These are phyloP conservation scores for Tephrocybe sp. DNA, from an alignment of 768 basidiomycete species.

Conservation along the genomic window DNA sequence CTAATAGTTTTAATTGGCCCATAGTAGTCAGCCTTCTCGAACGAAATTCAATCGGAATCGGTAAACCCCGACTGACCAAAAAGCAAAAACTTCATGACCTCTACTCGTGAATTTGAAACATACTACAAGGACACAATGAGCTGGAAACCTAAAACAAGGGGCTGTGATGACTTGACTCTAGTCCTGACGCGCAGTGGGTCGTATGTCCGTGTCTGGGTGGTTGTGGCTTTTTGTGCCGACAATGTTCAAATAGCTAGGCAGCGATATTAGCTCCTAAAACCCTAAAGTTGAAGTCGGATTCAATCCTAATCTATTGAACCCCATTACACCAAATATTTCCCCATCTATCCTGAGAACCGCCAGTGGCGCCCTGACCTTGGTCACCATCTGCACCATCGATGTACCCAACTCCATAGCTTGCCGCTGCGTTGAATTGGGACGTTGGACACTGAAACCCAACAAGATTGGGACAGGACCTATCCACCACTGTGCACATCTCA, in stretches of 20 bases:
- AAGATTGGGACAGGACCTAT: constrained; percentile 76
- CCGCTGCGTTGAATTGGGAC: constrained; percentile 54
- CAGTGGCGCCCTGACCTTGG: constrained; percentile 47
- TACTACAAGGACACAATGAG: no score
- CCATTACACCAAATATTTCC: constrained; percentile 79
- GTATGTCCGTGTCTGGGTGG: background rate
- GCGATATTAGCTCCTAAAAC: no score
- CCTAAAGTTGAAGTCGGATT: background rate
- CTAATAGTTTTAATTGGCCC: no score
- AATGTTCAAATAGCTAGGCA: background rate
- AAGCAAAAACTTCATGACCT: no score
- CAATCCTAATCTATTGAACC: background rate
- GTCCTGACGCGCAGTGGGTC: background rate
- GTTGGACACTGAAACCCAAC: constrained; percentile 70
- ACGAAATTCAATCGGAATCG: no score
- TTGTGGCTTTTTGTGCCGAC: background rate
- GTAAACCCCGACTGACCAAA: no score
- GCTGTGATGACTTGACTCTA: background rate
- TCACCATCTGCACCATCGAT: constrained; percentile 55
- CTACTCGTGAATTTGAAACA: no score
- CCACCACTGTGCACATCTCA: constrained; percentile 70
- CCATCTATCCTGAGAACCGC: constrained; percentile 58
- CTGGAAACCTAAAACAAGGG: background rate
- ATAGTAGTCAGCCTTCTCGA: no score
- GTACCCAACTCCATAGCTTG: constrained; percentile 76